These are phyloP conservation scores for Hyaloscypha bicolor DNA, from an alignment of 495 filamentous ascomycete genomes.

Conservation along the genomic window DNA sequence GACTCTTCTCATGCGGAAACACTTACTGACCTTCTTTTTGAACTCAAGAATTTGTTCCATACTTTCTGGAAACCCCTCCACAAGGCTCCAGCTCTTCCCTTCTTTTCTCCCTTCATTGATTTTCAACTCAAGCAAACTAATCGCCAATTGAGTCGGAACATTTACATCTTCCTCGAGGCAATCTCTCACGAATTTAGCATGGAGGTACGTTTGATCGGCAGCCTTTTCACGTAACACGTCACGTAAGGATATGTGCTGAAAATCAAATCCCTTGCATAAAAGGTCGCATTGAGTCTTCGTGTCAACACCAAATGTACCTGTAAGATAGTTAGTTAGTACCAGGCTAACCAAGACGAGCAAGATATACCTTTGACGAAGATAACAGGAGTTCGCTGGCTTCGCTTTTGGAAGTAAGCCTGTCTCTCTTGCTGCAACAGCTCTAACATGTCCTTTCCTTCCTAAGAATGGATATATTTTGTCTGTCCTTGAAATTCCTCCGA, in stretches of 20 bases:
- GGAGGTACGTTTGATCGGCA: conserved; percentile 2
- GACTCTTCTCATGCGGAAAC: not conserved
- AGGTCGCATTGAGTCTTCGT: not conserved
- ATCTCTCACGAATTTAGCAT: conserved; percentile 1
- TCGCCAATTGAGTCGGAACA: not conserved
- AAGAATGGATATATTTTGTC: conserved; percentile 3
- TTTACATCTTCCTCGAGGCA: conserved; percentile 2
- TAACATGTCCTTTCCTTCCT: conserved; percentile 10
- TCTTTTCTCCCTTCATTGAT: not conserved
- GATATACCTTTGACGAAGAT: conserved; percentile 17
- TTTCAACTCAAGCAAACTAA: not conserved
- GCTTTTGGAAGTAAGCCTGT: conserved; percentile 11
- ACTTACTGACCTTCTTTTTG: conserved; percentile 5
- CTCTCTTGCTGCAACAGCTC: conserved; percentile 14
- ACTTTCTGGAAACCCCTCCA: conserved; percentile 1
- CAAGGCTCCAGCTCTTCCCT: conserved; percentile 4
- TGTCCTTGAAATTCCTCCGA: conserved; percentile 11
- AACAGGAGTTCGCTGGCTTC: conserved; percentile 9
- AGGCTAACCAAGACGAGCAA: conserved; percentile 6
- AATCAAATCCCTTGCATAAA: not conserved
- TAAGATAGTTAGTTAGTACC: conserved; percentile 7
- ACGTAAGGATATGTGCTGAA: not conserved
- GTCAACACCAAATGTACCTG: not conserved
- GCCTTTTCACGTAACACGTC: conserved; percentile 2
- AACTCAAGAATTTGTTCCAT: not conserved